These are phyloP conservation scores for Colletotrichum trifolii DNA, from an alignment of 2,329 filamentous ascomycete genomes.

Conservation along the genomic window DNA sequence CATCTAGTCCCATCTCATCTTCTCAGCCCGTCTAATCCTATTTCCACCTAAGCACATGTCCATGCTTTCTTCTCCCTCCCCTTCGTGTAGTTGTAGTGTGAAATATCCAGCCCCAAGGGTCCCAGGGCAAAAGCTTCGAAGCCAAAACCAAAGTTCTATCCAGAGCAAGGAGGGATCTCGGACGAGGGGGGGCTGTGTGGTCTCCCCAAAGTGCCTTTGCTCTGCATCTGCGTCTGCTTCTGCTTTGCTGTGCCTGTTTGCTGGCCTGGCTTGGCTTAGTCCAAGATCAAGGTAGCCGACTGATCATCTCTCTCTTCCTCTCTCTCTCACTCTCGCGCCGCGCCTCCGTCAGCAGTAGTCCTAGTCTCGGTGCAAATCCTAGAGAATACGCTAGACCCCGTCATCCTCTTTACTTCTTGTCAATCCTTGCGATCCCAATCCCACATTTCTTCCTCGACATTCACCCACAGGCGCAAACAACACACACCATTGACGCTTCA, in stretches of 20 bases:
- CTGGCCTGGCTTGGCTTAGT: background rate
- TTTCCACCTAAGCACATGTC: background rate
- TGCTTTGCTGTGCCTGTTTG: constrained; percentile 1
- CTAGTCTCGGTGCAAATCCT: too few relatives aligned
- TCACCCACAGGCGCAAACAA: background rate
- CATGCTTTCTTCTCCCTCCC: background rate
- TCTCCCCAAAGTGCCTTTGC: too few relatives aligned
- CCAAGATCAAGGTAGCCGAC: background rate
- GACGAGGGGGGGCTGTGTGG: constrained; percentile 25
- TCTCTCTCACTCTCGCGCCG: constrained; percentile 5
- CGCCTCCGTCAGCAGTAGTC: constrained; percentile 24
- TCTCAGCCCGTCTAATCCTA: too few relatives aligned
- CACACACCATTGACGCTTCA: constrained; percentile 12
- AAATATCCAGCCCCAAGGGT: background rate
- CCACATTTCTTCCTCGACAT: too few relatives aligned
- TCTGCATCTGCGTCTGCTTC: too few relatives aligned
- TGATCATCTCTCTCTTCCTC: constrained; percentile 1
- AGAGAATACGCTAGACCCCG: background rate
- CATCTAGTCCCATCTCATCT: too few relatives aligned
- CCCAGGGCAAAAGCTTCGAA: background rate
- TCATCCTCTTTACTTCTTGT: background rate
- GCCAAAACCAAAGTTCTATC: background rate
- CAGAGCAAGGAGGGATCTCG: constrained; percentile 16
- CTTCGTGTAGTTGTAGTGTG: too few relatives aligned
- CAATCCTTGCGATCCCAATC: background rate